These are phyloP conservation scores for Alisma plantagoaquatica DNA, from an alignment of 106 monocot genomes.

Conservation along the genomic window DNA sequence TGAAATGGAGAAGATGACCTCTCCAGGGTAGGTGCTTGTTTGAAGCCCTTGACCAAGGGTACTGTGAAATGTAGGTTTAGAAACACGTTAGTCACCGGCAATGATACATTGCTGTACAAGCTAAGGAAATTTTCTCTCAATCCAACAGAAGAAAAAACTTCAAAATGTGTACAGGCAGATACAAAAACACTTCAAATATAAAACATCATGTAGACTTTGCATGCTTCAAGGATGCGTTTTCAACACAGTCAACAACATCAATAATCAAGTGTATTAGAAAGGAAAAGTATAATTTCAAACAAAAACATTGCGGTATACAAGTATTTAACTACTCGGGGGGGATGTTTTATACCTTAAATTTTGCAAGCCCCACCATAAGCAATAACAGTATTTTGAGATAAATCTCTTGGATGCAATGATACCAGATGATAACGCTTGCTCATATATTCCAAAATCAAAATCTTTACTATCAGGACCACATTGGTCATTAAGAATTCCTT, in stretches of 20 bases:
- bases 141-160: too few relatives aligned
- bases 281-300: neutral
- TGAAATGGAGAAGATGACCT: neutral
- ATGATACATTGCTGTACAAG: neutral
- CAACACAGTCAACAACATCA: neutral
- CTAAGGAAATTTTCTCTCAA: neutral
- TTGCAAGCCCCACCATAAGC: constrained; percentile 32
- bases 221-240: too few relatives aligned
- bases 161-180: too few relatives aligned
- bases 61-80: neutral
- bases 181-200: too few relatives aligned
- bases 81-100: neutral
- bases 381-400: constrained; percentile 26
- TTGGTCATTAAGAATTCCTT: neutral
- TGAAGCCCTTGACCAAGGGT: constrained; percentile 1
- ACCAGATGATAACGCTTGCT: constrained; percentile 11
- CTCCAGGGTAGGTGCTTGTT: constrained; percentile 1
- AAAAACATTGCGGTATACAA: neutral
- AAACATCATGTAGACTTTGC: too few relatives aligned
- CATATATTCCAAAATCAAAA: constrained; percentile 26
- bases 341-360: constrained; percentile 21
- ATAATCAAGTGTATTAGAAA: neutral
- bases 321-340: neutral
- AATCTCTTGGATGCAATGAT: constrained; percentile 23
- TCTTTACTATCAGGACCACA: constrained; percentile 7